Evolutionary conservation across 2,329 filamentous ascomycete species (phyloP).

Genomic region (Calonectria hongkongensis): DNA sequence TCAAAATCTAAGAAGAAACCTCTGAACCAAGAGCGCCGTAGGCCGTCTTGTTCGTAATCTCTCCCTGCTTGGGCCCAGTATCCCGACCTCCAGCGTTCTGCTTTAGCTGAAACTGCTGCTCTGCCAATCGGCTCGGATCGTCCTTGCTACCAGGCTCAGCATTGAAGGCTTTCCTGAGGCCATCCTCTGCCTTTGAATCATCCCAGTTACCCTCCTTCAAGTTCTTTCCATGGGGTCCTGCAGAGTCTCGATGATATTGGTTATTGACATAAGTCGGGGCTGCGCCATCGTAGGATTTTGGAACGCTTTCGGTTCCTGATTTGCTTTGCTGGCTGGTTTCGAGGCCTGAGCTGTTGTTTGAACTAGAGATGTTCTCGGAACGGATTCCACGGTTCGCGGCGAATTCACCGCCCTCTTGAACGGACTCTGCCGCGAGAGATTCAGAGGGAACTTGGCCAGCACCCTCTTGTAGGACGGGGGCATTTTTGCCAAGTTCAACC

Average conservation of each 20-base stretch:
- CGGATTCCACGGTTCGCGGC: conserved; percentile 72
- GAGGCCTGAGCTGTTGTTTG: conserved; percentile 8
- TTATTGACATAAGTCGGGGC: conserved; percentile 63
- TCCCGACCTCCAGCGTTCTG: conserved; percentile 50
- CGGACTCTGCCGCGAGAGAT: conserved; percentile 86
- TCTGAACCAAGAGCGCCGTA: conserved; percentile 58
- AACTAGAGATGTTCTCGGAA: conserved; percentile 47
- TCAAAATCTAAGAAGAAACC: conserved; percentile 50
- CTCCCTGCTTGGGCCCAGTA: conserved; percentile 53
- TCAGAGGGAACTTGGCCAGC: conserved; percentile 79
- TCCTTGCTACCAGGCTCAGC: conserved; percentile 67
- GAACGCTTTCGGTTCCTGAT: conserved; percentile 17
- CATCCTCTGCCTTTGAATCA: conserved; percentile 58
- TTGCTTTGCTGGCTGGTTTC: conserved; percentile 20
- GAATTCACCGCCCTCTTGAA: conserved; percentile 76
- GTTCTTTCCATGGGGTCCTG: conserved; percentile 66
- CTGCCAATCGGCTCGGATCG: conserved; percentile 68
- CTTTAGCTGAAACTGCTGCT: conserved; percentile 62
- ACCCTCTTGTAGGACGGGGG: conserved; percentile 74
- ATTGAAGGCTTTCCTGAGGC: conserved; percentile 62
- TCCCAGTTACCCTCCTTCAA: conserved; percentile 62
- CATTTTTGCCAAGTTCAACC: conserved; percentile 68
- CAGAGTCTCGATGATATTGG: conserved; percentile 56
- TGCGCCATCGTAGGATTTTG: conserved; percentile 47
- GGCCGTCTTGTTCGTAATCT: conserved; percentile 52